These are phyloP conservation scores for Xylaria nigripes DNA, from an alignment of 495 filamentous ascomycete genomes.

Conservation along the genomic window DNA sequence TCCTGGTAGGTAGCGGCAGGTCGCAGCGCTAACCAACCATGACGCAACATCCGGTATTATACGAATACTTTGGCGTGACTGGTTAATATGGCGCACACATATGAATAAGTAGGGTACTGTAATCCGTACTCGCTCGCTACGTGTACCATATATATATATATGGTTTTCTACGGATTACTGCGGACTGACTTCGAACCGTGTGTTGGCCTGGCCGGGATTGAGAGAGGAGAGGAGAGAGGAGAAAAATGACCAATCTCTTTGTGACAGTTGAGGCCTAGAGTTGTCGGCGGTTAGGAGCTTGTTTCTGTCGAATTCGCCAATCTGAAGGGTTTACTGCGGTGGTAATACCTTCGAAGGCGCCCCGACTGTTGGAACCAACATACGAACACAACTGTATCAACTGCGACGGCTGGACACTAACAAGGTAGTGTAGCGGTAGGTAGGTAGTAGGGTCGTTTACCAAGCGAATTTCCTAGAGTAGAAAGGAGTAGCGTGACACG, in stretches of 20 bases:
- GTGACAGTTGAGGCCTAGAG: neutral
- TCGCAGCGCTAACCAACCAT: conserved; percentile 7
- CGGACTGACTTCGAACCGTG: neutral
- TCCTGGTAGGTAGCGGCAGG: neutral
- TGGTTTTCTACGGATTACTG: neutral
- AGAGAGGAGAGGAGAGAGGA: too few species aligned
- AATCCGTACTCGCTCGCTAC: too few species aligned
- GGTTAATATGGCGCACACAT: neutral
- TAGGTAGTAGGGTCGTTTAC: neutral
- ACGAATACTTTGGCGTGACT: neutral
- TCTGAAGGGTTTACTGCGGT: neutral
- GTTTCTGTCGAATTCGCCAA: neutral
- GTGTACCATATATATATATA: neutral
- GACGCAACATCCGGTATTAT: conserved; percentile 5
- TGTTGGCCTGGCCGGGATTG: neutral
- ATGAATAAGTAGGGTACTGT: neutral
- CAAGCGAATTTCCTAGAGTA: neutral
- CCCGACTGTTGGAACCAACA: neutral
- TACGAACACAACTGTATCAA: neutral
- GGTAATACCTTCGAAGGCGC: neutral
- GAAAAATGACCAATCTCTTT: conserved; percentile 8
- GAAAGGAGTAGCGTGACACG: neutral
- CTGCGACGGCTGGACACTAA: neutral
- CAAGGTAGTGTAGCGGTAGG: neutral
- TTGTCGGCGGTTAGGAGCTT: neutral